Evolutionary conservation across 2,329 filamentous ascomycete genomes (phyloP), one percentile per base, ranked within the genome.

Genomic region (Xylariaceae sp.): DNA sequence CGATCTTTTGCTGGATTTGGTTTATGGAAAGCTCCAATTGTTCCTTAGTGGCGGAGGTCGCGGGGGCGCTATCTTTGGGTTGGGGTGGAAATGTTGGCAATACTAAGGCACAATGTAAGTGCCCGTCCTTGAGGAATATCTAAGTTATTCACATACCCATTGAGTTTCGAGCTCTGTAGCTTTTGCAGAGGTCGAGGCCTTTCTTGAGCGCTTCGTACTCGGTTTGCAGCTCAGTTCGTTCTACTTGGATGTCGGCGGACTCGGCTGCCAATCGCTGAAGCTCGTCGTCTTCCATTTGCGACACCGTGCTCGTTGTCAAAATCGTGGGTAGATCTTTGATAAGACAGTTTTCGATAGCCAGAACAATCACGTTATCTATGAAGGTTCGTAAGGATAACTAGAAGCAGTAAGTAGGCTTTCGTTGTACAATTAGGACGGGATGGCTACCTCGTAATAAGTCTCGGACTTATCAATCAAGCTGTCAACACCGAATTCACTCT

Each of bases 381-480:
- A 77, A 76, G 16, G 54, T 68, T 5, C 62, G 65, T 46, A 70
- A 54, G 4, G 68, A 71, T 51, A 69, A 57, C 69, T 71, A 39
- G 16, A 16, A 19, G 14, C 14, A 44, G 44, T 64, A 19, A 65
- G 58, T 17, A 48, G 19, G 29, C 4, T 16, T 12, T 16, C 8
- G 6, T 31, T n/a, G 8, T 17, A 1, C 6, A 17, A n/a, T 43
- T 28, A 9, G 16, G 23, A 7, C 6, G 2, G 24, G 14, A 5
- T 1, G 33, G 52, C 47, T 61, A 80, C 78, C 58, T 77, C 69
- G 56, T 80, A 81, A 55, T 79, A 79, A 0, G 71, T 70, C 45
- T 75, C 60, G 67, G 79, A 76, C 59, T 76, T 77, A 41, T 82
- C 75, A 39, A 82, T 73, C 1, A 79, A 69, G 1, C 73, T 73